phyloP scores from a whole-genome alignment of 176 grass and related monocot genomes.

The Phyllostachys edulis region DNA sequence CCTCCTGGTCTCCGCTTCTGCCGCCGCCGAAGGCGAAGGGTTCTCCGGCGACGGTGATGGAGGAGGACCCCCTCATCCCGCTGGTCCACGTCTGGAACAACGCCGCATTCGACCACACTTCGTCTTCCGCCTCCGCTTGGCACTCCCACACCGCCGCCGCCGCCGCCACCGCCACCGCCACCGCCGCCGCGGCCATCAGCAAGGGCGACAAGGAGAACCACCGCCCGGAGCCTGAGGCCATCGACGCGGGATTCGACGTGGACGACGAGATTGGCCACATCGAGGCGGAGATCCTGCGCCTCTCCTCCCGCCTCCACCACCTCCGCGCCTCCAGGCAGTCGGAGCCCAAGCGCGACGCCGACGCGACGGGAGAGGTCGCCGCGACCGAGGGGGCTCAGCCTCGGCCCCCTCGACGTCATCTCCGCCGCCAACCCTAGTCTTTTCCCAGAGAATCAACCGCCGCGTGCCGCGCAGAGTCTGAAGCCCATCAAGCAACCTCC shows the following conservation, averaged over 20 bases:
- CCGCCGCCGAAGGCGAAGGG: neutral
- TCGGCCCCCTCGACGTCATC: constrained; percentile 22
- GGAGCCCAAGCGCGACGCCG: neutral
- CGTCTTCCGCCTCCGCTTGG: constrained; percentile 10
- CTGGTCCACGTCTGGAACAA: constrained; percentile 53
- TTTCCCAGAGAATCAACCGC: neutral
- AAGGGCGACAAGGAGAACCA: constrained; percentile 51
- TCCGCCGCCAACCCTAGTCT: neutral
- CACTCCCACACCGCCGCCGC: neutral
- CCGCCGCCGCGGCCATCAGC: neutral
- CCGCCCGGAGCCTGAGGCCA: neutral
- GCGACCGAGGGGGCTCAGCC: constrained; percentile 19
- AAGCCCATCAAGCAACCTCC: constrained; percentile 22
- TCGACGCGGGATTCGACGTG: neutral
- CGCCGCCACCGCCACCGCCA: neutral
- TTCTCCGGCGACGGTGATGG: constrained; percentile 17
- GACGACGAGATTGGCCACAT: constrained; percentile 43
- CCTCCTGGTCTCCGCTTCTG: neutral
- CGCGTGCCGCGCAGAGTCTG: neutral
- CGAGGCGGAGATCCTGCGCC: constrained; percentile 56
- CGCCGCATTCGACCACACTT: constrained; percentile 30
- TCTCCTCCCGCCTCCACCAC: constrained; percentile 54
- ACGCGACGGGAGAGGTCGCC: neutral
- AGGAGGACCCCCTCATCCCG: constrained; percentile 59
- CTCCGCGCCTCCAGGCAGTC: constrained; percentile 22